Percentiles rank a stretch among this genome's conserved stretches.
Conservation (phyloP, 164 flowering plant species). For the Berberis thunbergii region DNA sequence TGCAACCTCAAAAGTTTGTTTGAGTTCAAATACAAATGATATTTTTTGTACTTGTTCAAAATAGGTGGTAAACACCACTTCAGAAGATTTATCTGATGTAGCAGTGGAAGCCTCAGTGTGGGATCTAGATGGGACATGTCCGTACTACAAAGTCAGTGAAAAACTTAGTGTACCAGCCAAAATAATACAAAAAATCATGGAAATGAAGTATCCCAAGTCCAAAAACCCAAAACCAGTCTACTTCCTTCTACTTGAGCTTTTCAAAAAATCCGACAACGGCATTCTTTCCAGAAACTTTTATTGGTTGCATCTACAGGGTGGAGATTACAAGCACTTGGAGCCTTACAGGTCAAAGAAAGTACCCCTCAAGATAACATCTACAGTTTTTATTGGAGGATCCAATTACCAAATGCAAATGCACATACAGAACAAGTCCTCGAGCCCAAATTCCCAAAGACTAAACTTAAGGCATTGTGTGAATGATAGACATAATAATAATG, state of each 20-base stretch:
- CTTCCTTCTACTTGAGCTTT: constrained; percentile 91
- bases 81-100: constrained; percentile 47
- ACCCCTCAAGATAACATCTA: constrained; percentile 66
- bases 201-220: constrained; percentile 81
- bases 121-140: constrained; percentile 84
- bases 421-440: constrained; percentile 51
- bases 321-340: constrained; percentile 80
- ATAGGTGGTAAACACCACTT: constrained; percentile 85
- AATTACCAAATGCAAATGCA: constrained; percentile 59
- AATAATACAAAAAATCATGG: constrained; percentile 38
- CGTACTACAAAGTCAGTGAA: constrained; percentile 53
- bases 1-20: background rate
- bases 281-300: constrained; percentile 86
- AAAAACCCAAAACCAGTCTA: constrained; percentile 67
- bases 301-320: constrained; percentile 81
- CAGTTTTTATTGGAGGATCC: constrained; percentile 44
- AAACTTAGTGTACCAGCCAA: constrained; percentile 58
- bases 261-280: constrained; percentile 42
- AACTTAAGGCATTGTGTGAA: constrained; percentile 24
- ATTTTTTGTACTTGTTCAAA: background rate
- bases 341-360: constrained; percentile 54
- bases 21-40: background rate
- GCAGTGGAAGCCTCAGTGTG: constrained; percentile 90
- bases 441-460: constrained; percentile 19
- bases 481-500: constrained; percentile 10